Base-by-base conservation (phyloP, 2,329 filamentous ascomycete genomes). In the Rugonectria rugulosa region DNA sequence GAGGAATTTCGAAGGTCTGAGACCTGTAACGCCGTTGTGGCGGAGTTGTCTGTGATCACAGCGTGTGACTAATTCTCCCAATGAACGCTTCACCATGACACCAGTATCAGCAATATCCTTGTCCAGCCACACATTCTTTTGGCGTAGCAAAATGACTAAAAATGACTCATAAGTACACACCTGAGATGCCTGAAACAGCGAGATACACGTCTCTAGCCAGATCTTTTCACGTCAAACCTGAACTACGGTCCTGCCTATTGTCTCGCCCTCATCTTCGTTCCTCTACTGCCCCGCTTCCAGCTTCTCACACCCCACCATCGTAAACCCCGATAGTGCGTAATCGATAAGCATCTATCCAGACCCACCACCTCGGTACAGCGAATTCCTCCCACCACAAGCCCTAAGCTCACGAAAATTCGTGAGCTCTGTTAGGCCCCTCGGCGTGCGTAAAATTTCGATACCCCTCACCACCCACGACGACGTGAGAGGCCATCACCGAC, bases 401-500 rank as follows among this genome's bases (percentile, higher is more conserved):
- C 74, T 73, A 72, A 74, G 68, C 63, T 69, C 69, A 71, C 72
- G 64, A 72, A 73, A 73, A 72, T 71, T 71, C 65, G 64, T 62
- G 57, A 67, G 63, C 60, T 60, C 55, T 62, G 48, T 59, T 62
- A 49, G 51, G 65, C 56, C 67, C 64, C 61, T 66, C 65, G 68
- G 70, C 50, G 61, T 62, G 67, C 63, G 71, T 68, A 74, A 73
- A 76, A 73, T 70, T 73, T 68, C 68, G 67, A 66, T 65, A 63
- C 64, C 62, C 60, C 64, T 71, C 69, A 71, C 65, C 68, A 67
- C 62, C 60, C 59, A 70, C 64, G 59, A 64, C 55, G 54, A 61
- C 45, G 60, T 59, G 63, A 67, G 56, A 40, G 50, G 52, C 47
- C 59, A 57, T 53, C 56, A 62, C 48, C 71, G 37, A 79, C 64